A percentile compares a stretch with the other conserved stretches of the same genome.
These are phyloP conservation scores for Stenocarpella maydis DNA, from an alignment of 2,329 filamentous ascomycete species.

Conservation along the genomic window DNA sequence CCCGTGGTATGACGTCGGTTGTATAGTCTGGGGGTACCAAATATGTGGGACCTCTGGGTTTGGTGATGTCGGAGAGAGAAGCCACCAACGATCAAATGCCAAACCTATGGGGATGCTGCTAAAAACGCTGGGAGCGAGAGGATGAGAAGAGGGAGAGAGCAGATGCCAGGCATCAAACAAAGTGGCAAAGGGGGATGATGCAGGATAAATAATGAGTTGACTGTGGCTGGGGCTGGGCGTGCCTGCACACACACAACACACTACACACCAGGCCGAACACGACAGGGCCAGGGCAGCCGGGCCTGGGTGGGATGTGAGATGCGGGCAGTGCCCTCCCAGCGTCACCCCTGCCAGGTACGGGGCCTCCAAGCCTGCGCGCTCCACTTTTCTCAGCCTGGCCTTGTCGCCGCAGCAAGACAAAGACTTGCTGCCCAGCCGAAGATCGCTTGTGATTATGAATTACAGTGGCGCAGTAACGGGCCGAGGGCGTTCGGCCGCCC, in stretches of 20 bases:
- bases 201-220: conserved; percentile 31
- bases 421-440: conserved; percentile 30
- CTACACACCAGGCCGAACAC: not conserved
- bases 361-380: conserved; percentile 11
- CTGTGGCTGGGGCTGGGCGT: conserved; percentile 21
- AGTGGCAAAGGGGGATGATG: conserved; percentile 13
- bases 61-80: not conserved
- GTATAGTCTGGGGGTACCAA: not conserved
- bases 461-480: conserved; percentile 28
- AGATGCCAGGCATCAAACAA: not conserved
- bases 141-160: not conserved
- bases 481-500: conserved; percentile 14
- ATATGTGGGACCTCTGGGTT: not conserved
- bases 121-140: conserved; percentile 12
- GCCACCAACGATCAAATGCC: conserved; percentile 24
- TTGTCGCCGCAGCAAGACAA: conserved; percentile 28
- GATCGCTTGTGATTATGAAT: conserved; percentile 28
- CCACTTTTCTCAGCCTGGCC: conserved; percentile 30
- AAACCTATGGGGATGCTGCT: conserved; percentile 1
- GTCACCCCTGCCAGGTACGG: conserved; percentile 29
- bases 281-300: not conserved
- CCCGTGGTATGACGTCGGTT: conserved; percentile 10
- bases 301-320: conserved; percentile 13
- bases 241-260: no score
- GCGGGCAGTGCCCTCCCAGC: conserved; percentile 13